Percentiles rank a stretch among this genome's conserved stretches.
phyloP scores from a whole-genome alignment of 352 stramenopile species.

The Pythium phragmiticola region DNA sequence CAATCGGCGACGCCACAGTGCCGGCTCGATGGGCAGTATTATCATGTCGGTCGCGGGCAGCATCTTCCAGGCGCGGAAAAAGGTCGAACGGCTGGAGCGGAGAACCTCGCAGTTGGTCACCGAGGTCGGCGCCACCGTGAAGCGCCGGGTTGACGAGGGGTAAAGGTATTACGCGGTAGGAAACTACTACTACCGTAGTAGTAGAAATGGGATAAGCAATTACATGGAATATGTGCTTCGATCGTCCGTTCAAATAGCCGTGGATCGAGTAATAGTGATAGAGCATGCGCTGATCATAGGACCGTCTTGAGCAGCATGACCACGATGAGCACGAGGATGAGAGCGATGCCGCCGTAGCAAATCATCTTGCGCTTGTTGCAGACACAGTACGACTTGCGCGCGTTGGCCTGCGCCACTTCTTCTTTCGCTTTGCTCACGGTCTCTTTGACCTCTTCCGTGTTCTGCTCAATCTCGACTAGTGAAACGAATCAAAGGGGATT shows the following conservation, averaged over 20 bases:
- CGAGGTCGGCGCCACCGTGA: slow-evolving; percentile 24
- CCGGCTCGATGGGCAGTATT: slow-evolving; percentile 56
- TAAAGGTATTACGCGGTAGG: neutral
- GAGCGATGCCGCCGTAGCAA: slow-evolving; percentile 53
- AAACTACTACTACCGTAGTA: neutral
- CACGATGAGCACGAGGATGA: slow-evolving; percentile 58
- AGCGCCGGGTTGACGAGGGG: slow-evolving; percentile 8
- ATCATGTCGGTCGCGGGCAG: slow-evolving; percentile 53
- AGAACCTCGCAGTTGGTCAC: slow-evolving; percentile 38
- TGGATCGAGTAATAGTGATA: no score
- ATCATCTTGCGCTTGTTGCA: slow-evolving; percentile 73
- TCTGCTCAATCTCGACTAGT: slow-evolving; percentile 79
- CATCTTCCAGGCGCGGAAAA: slow-evolving; percentile 45
- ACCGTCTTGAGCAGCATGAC: slow-evolving; percentile 21
- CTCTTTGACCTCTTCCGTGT: slow-evolving; percentile 74
- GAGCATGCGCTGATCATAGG: neutral
- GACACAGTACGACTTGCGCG: slow-evolving; percentile 66
- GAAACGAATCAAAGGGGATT: neutral
- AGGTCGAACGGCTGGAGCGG: slow-evolving; percentile 33
- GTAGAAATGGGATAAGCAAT: no score
- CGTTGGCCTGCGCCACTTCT: slow-evolving; percentile 68
- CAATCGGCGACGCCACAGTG: slow-evolving; percentile 38
- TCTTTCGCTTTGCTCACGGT: slow-evolving; percentile 72
- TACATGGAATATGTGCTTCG: no score
- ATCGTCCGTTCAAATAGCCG: no score